A percentile compares a stretch with the other conserved stretches of the same genome.
phyloP scores from a whole-genome alignment of 2,329 filamentous ascomycete species.

The Aphanocladium album region DNA sequence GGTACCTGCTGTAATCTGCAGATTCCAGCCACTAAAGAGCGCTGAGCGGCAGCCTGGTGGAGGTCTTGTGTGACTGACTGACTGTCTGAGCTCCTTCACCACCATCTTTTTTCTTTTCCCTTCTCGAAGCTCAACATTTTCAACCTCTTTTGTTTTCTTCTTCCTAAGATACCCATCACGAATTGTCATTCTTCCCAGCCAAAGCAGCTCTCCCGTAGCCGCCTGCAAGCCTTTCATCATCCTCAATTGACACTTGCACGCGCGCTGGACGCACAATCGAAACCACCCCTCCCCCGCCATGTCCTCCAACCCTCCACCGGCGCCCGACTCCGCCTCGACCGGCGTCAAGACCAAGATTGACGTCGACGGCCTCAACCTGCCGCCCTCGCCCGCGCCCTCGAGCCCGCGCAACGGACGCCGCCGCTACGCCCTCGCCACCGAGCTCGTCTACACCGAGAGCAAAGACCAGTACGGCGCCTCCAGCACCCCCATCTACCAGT shows the following conservation, averaged over 20 bases:
- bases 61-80: constrained; percentile 3
- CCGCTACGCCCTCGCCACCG: constrained; percentile 90
- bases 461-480: constrained; percentile 97
- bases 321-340: constrained; percentile 28
- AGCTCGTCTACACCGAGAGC: constrained; percentile 92
- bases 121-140: not conserved
- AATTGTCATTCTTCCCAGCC: not conserved
- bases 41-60: not conserved
- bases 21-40: not conserved
- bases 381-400: constrained; percentile 88
- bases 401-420: constrained; percentile 75
- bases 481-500: constrained; percentile 97
- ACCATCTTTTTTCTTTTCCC: not conserved
- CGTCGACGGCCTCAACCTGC: constrained; percentile 75
- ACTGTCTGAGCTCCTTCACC: not conserved
- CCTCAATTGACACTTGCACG: constrained; percentile 4
- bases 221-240: not conserved
- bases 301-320: constrained; percentile 10
- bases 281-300: not conserved
- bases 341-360: constrained; percentile 67
- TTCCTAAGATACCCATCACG: not conserved
- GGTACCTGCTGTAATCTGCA: not conserved
- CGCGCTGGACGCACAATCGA: constrained; percentile 9
- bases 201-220: not conserved
- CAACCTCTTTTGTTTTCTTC: not conserved